phyloP scores from a whole-genome alignment of 805 yeast genomes.

The Barnettozyma californica region DNA sequence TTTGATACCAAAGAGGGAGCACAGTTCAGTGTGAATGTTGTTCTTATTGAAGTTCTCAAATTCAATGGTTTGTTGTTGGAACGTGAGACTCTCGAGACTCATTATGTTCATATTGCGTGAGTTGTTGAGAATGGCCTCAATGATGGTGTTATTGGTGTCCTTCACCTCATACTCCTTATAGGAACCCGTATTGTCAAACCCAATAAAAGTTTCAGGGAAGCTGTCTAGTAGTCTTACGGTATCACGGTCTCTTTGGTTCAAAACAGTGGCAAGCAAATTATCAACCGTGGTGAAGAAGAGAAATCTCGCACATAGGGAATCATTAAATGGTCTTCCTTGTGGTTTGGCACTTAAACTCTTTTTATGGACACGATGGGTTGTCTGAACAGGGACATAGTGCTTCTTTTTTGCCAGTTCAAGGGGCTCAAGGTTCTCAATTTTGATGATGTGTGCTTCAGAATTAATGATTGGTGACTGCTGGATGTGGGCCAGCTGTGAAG shows the following conservation, averaged over 20 bases:
- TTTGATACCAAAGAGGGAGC: constrained; percentile 13
- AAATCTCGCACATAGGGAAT: constrained; percentile 23
- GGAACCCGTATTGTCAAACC: neutral
- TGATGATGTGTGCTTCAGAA: constrained; percentile 19
- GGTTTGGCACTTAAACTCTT: constrained; percentile 9
- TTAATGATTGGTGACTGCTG: constrained; percentile 13
- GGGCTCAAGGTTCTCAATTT: constrained; percentile 18
- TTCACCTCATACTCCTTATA: neutral
- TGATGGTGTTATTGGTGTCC: neutral
- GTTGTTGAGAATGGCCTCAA: constrained; percentile 9
- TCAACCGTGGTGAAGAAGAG: constrained; percentile 21
- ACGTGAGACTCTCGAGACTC: constrained; percentile 6
- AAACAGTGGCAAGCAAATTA: constrained; percentile 18
- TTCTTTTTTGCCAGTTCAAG: constrained; percentile 25
- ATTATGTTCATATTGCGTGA: constrained; percentile 17
- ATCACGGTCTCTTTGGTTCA: constrained; percentile 10
- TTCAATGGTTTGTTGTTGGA: constrained; percentile 14
- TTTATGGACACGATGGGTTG: constrained; percentile 8
- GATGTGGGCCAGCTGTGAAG: constrained; percentile 2
- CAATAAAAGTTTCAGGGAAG: neutral
- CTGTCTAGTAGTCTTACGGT: constrained; percentile 9
- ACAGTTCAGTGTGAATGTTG: constrained; percentile 18
- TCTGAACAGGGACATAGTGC: constrained; percentile 14
- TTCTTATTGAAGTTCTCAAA: constrained; percentile 22
- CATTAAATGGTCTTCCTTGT: constrained; percentile 28